These are phyloP conservation scores for Lactuca sativa DNA, from an alignment of 129 eudicot genomes.

Conservation along the genomic window DNA sequence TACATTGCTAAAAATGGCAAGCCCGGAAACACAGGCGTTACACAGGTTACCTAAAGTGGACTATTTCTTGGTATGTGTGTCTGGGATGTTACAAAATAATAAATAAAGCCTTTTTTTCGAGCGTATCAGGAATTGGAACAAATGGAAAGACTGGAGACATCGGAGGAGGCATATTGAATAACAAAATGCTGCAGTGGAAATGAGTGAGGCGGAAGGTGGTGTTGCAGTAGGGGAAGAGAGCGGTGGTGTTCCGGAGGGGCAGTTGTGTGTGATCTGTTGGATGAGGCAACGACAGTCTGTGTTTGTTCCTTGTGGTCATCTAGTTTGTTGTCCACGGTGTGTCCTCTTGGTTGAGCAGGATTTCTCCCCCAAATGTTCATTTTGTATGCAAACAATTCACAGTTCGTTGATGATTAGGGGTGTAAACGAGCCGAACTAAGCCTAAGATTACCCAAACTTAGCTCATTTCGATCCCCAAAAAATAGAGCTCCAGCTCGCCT, in stretches of 20 bases:
- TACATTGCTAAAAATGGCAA: too few species aligned
- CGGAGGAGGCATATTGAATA: constrained; percentile 40
- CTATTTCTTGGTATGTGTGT: too few species aligned
- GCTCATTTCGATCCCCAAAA: too few species aligned
- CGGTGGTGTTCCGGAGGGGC: constrained; percentile 70
- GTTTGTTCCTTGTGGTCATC: constrained; percentile 89
- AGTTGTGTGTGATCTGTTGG: constrained; percentile 78
- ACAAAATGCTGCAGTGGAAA: constrained; percentile 35
- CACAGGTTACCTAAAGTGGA: too few species aligned
- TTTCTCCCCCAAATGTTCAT: constrained; percentile 73
- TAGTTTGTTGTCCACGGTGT: constrained; percentile 83
- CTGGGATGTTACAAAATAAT: too few species aligned
- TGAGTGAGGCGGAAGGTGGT: constrained; percentile 28
- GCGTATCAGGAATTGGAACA: constrained; percentile 71
- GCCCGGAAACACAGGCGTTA: too few species aligned
- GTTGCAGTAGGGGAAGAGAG: constrained; percentile 51
- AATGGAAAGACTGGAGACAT: constrained; percentile 70
- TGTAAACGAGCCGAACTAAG: too few species aligned
- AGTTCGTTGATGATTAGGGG: constrained; percentile 51
- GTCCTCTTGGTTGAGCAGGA: constrained; percentile 75
- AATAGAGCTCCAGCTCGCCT: too few species aligned
- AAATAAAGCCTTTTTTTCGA: too few species aligned
- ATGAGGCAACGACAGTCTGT: constrained; percentile 70
- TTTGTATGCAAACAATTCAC: constrained; percentile 71
- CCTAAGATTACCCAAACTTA: too few species aligned